phyloP scores from a whole-genome alignment of 2,329 filamentous ascomycete species.

The Diplodia seriata region DNA sequence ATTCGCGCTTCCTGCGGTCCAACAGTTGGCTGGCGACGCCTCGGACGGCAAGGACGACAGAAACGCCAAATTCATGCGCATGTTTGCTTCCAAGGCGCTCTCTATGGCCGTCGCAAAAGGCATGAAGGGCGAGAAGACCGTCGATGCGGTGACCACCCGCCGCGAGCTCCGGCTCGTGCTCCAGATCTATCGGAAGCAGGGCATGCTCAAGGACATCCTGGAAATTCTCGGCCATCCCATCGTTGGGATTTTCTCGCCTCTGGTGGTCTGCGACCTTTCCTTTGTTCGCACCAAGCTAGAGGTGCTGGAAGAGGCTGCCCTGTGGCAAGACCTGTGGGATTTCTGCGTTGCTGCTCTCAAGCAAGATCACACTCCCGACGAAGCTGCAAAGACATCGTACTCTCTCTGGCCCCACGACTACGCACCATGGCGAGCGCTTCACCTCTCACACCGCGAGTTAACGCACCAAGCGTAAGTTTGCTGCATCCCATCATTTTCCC shows the following conservation, averaged over 20 bases:
- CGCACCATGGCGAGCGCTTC: constrained; percentile 19
- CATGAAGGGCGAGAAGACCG: constrained; percentile 31
- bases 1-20: constrained; percentile 30
- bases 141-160: constrained; percentile 28
- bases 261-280: constrained; percentile 27
- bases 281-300: constrained; percentile 32
- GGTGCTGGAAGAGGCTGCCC: constrained; percentile 17
- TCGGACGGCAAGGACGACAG: constrained; percentile 25
- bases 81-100: constrained; percentile 26
- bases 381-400: constrained; percentile 22
- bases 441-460: constrained; percentile 17
- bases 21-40: constrained; percentile 28
- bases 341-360: constrained; percentile 28
- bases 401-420: constrained; percentile 28
- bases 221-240: constrained; percentile 26
- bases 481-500: not conserved
- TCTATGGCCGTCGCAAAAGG: constrained; percentile 21
- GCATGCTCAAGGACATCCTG: constrained; percentile 24
- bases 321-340: constrained; percentile 32
- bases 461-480: constrained; percentile 22
- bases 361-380: constrained; percentile 17
- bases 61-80: constrained; percentile 24
- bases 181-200: constrained; percentile 32
- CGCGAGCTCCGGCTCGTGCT: constrained; percentile 30
- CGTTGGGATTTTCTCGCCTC: constrained; percentile 28